Evolutionary conservation across 805 yeast genomes (phyloP), one percentile per base, ranked within the genome.

Genomic region (Saturnispora galanensis): DNA sequence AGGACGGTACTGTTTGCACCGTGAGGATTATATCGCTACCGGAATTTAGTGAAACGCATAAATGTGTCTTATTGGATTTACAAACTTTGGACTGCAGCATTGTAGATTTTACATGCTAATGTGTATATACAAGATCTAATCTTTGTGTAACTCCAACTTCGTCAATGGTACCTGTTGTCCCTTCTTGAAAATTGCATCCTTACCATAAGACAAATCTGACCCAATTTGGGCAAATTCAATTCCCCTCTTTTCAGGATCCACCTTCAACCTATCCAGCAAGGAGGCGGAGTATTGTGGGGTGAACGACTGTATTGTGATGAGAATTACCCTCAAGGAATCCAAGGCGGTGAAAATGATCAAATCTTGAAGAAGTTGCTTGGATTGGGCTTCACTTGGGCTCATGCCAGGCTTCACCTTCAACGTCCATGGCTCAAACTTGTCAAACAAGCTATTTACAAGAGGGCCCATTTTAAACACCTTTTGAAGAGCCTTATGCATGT

Each of bases 361-460:
- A 58, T 79, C 82, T 51, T 72, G 79, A 17, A 51, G 50, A 6
- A 53, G 31, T 7, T 48, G 37, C 13, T 50, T 51, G 16, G 35
- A 3, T 3, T 49, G 38, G 5, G 38, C 35, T 18, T 28, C 39
- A 2, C 17, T 40, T 1, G 44, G 41, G 3, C 37, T 10, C 28
- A 53, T 56, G 4, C 58, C 59, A 5, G 46, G 46, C 12, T 52
- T 52, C 8, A 60, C 60, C 17, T 65, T 65, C 41, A 69, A 63
- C 8, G 65, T 60, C 97, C 97, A 90, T 0, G 97, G 97, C 53
- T 78, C 81, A 5, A 77, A 64, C 1, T 61, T 65, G 56, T 86
- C 95, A 50, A 88, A 70, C 30, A 82, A 72, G 15, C 66, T 67
- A 56, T 90, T 90, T 1, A 84, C 81, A 12, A 67, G 61, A 40